A percentile compares a stretch with the other conserved stretches of the same genome.
Conservation (phyloP, 345 rosid genomes). For the Linum usitatissimum region DNA sequence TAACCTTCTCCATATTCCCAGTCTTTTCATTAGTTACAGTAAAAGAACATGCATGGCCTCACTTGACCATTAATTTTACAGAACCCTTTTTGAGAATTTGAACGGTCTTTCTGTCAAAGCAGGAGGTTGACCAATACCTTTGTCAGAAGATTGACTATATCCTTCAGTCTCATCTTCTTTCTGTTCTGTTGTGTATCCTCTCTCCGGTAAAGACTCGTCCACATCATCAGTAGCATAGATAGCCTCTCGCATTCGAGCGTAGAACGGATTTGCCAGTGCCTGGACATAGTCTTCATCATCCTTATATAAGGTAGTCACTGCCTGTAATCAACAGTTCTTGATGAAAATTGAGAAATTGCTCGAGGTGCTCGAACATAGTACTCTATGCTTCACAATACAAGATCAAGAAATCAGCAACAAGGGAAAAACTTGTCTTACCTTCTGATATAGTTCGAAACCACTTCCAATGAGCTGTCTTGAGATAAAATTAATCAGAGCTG, state of each 20-base stretch:
- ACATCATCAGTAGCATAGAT: slow-evolving; percentile 26
- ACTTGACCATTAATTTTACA: slow-evolving; percentile 17
- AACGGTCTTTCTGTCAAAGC: background rate
- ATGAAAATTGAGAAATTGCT: background rate
- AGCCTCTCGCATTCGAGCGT: slow-evolving; percentile 38
- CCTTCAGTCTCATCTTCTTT: slow-evolving; percentile 12
- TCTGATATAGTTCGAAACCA: slow-evolving; percentile 83
- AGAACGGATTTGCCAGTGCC: slow-evolving; percentile 64
- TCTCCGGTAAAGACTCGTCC: slow-evolving; percentile 1
- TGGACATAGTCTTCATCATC: slow-evolving; percentile 50
- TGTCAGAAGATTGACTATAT: slow-evolving; percentile 1
- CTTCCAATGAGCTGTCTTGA: slow-evolving; percentile 83
- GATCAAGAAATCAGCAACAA: slow-evolving; percentile 1
- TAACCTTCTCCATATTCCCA: slow-evolving; percentile 13
- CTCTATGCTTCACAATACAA: background rate
- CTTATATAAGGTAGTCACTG: slow-evolving; percentile 52
- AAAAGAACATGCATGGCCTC: slow-evolving; percentile 14
- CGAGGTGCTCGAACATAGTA: background rate
- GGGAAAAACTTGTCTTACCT: slow-evolving; percentile 39
- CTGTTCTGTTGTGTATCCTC: background rate
- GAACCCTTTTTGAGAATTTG: slow-evolving; percentile 10
- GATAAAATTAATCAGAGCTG: slow-evolving; percentile 74
- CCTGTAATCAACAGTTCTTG: slow-evolving; percentile 27
- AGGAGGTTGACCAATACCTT: slow-evolving; percentile 8
- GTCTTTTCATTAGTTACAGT: slow-evolving; percentile 26